These are phyloP conservation scores for Botrytis fabae DNA, from an alignment of 2,329 filamentous ascomycete genomes.

Conservation along the genomic window DNA sequence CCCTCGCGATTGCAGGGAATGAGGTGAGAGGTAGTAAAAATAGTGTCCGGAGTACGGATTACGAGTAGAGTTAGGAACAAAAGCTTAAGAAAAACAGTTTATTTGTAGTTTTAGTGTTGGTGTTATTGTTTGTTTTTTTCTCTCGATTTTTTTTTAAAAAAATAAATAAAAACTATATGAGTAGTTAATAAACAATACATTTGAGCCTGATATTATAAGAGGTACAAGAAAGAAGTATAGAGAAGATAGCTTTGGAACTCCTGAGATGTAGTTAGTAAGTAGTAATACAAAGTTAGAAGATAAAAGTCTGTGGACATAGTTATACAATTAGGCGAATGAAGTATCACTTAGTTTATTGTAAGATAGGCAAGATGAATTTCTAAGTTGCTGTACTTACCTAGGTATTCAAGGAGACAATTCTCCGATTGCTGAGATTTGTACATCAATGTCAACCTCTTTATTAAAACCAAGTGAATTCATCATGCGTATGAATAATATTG, in stretches of 20 bases:
- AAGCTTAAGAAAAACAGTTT: background rate
- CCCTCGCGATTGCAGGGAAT: conserved; percentile 14
- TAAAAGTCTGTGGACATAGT: background rate
- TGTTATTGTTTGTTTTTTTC: no score
- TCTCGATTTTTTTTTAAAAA: no score
- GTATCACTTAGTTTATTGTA: background rate
- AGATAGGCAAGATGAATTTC: background rate
- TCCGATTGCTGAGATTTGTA: background rate
- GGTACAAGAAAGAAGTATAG: background rate
- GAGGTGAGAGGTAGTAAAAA: background rate
- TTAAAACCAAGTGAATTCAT: background rate
- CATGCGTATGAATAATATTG: background rate
- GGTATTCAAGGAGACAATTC: background rate
- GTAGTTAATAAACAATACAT: background rate
- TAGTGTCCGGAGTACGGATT: background rate
- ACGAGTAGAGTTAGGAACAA: background rate
- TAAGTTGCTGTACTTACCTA: background rate
- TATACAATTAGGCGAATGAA: background rate
- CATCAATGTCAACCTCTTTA: background rate
- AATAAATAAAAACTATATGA: background rate
- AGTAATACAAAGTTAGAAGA: background rate
- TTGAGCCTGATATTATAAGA: background rate
- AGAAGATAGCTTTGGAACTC: background rate
- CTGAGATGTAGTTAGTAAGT: background rate
- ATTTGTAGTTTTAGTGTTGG: background rate